Evolutionary conservation across 257 asterid species (phyloP).

Genomic region (Plantago major): DNA sequence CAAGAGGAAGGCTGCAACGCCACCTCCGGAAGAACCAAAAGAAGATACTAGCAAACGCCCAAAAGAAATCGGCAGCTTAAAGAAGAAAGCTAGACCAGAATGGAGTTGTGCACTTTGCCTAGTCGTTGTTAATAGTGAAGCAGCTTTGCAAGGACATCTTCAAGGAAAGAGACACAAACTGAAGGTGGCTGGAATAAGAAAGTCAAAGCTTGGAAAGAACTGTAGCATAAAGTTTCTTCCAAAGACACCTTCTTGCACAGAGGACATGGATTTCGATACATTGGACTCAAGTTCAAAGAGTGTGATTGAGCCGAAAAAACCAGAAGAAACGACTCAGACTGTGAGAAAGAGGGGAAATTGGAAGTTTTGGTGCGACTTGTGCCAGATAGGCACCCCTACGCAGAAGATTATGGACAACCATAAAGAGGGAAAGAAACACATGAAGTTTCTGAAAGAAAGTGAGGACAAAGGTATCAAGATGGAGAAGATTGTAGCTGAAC

Average conservation of each 20-base stretch:
- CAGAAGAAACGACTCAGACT: neutral
- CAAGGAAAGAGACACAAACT: constrained; percentile 46
- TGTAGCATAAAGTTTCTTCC: constrained; percentile 26
- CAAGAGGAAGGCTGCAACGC: constrained; percentile 28
- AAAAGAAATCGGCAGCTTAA: neutral
- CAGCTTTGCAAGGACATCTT: constrained; percentile 28
- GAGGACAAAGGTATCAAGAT: neutral
- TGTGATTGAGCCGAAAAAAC: neutral
- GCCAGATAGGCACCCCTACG: constrained; percentile 34
- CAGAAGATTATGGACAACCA: constrained; percentile 30
- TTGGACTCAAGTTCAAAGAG: neutral
- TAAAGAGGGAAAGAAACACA: constrained; percentile 44
- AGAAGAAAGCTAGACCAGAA: constrained; percentile 24
- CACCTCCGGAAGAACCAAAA: constrained; percentile 17
- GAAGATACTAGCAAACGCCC: constrained; percentile 6
- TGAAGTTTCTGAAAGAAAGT: too few species aligned
- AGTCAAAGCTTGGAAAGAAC: too few species aligned
- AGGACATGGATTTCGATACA: neutral
- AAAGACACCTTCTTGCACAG: neutral
- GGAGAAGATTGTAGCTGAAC: neutral
- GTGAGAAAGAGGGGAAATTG: neutral
- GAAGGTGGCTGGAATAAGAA: too few species aligned
- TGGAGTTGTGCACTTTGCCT: constrained; percentile 47
- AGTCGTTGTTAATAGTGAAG: constrained; percentile 24
- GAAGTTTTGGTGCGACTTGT: constrained; percentile 51